Conservation (phyloP, 2,329 filamentous ascomycete genomes). For the Aspergillus glaucus region DNA sequence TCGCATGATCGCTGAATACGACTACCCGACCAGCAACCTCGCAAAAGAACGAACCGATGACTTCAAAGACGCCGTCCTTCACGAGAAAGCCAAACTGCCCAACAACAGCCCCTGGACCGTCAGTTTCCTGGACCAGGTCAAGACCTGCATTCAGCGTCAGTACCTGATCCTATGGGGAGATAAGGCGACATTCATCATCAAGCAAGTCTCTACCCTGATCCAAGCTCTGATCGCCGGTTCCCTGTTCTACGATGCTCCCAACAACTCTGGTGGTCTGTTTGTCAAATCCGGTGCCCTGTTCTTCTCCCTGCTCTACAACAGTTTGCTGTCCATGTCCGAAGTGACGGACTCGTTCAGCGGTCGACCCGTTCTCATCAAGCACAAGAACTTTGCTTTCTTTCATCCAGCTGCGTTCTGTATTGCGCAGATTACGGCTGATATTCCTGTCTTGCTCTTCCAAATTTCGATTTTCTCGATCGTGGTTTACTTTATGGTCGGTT, state of each 20-base stretch:
- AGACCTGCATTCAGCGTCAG: conserved; percentile 52
- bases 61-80: conserved; percentile 49
- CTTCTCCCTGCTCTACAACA: conserved; percentile 58
- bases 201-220: conserved; percentile 51
- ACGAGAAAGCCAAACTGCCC: conserved; percentile 53
- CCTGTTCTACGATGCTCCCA: conserved; percentile 59
- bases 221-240: conserved; percentile 61
- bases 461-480: conserved; percentile 53
- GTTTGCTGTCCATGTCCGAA: conserved; percentile 59
- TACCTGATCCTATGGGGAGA: conserved; percentile 63
- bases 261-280: conserved; percentile 56
- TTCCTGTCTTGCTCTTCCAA: conserved; percentile 54
- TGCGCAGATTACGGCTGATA: conserved; percentile 43
- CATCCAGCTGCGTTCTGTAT: conserved; percentile 46
- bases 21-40: conserved; percentile 48
- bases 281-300: conserved; percentile 59
- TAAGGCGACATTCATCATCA: conserved; percentile 58
- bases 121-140: conserved; percentile 51
- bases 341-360: conserved; percentile 58
- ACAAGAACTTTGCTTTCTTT: conserved; percentile 53
- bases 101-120: conserved; percentile 53
- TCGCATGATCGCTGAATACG: conserved; percentile 51
- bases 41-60: conserved; percentile 46
- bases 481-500: conserved; percentile 59
- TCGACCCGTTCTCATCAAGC: conserved; percentile 54